Conservation (phyloP, 1,284 basidiomycete species). For the Ustilago bromivora region DNA sequence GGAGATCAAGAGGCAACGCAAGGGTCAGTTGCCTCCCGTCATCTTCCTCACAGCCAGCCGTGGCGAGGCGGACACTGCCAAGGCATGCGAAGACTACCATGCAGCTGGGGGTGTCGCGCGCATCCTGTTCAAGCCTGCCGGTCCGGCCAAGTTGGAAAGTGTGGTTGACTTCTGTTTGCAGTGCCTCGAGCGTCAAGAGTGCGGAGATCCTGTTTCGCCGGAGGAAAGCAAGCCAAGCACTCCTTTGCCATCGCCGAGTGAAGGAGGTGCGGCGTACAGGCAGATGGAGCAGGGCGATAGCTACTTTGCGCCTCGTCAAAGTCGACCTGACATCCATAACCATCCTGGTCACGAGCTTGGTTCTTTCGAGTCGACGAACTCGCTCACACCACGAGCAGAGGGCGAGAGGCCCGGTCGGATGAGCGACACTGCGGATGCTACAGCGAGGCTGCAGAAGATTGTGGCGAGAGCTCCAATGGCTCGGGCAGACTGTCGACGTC, state of each 20-base stretch:
- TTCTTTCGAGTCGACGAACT: constrained; percentile 45
- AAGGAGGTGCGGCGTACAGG: constrained; percentile 22
- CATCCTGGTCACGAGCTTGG: constrained; percentile 32
- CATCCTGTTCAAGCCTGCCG: constrained; percentile 87
- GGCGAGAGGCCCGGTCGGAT: constrained; percentile 10
- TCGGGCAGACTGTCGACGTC: constrained; percentile 12
- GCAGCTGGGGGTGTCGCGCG: constrained; percentile 86
- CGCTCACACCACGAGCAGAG: constrained; percentile 32
- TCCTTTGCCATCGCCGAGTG: constrained; percentile 51
- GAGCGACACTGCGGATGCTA: constrained; percentile 1
- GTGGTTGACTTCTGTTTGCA: constrained; percentile 81
- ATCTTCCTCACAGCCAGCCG: constrained; percentile 80
- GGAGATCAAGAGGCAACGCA: constrained; percentile 28
- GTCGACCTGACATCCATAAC: constrained; percentile 36
- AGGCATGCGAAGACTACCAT: constrained; percentile 78
- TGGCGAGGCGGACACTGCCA: constrained; percentile 76
- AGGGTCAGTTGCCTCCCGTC: constrained; percentile 75
- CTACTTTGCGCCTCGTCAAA: constrained; percentile 52
- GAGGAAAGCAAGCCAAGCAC: constrained; percentile 57
- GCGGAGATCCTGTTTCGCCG: constrained; percentile 45
- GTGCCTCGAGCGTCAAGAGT: constrained; percentile 71
- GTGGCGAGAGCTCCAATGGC: background rate
- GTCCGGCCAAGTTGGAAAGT: constrained; percentile 80
- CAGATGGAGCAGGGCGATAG: constrained; percentile 44
- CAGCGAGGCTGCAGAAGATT: constrained; percentile 2